Evolutionary conservation across 352 stramenopile genomes (phyloP).

Genomic region (Thraustochytrium striatum): DNA sequence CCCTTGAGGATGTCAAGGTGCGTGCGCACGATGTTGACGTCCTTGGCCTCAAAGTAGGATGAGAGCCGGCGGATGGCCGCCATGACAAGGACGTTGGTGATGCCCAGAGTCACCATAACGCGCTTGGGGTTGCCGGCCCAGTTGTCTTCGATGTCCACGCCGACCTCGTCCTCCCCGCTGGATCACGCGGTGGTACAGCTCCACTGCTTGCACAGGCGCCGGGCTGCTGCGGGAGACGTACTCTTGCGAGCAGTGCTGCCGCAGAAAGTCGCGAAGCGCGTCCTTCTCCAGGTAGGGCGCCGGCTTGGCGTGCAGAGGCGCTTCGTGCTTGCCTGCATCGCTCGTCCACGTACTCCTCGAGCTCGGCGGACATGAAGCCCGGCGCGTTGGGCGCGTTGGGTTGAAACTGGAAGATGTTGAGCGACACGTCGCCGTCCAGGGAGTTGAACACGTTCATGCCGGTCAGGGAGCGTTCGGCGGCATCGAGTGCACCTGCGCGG

Average conservation of each 20-base stretch:
- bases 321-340: not conserved
- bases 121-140: conserved; percentile 72
- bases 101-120: conserved; percentile 75
- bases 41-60: conserved; percentile 81
- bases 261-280: conserved; percentile 14
- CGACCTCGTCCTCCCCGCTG: conserved; percentile 64
- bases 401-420: conserved; percentile 45
- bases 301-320: conserved; percentile 14
- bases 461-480: conserved; percentile 1
- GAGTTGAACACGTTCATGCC: conserved; percentile 48
- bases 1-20: conserved; percentile 84
- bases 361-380: conserved; percentile 7
- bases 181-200: conserved; percentile 44
- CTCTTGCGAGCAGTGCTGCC: conserved; percentile 14
- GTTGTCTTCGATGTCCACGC: conserved; percentile 70
- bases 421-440: conserved; percentile 33
- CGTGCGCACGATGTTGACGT: conserved; percentile 87
- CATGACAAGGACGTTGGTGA: conserved; percentile 74
- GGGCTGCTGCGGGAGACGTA: conserved; percentile 38
- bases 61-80: conserved; percentile 71
- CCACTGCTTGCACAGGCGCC: conserved; percentile 46
- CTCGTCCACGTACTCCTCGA: conserved; percentile 6
- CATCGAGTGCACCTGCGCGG: conserved; percentile 8
- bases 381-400: not conserved
- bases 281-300: not conserved